Evolutionary conservation across 805 yeast genomes (phyloP), one percentile per base, ranked within the genome.

Genomic region (Nematodospora valgi): DNA sequence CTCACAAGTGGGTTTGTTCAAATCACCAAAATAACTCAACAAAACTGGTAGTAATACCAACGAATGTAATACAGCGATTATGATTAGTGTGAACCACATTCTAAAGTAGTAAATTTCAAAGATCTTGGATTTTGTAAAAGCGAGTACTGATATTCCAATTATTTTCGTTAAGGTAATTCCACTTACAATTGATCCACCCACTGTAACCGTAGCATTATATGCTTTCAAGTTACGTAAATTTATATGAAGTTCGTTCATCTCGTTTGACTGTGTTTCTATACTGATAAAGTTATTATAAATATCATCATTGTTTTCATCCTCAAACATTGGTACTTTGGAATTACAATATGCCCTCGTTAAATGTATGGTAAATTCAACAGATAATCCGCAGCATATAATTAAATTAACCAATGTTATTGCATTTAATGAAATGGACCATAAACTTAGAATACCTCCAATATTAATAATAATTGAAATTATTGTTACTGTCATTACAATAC

Each of bases 281-380:
- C 17, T 31, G 48, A 52, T 41, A 39, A 51, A 49, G 8, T 43
- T 38, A 30, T 37, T 35, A 37, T 40, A 45, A 23, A 45, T 32
- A 23, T 34, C 41, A 9, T 40, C 51, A 17, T 42, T 44, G 10
- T 34, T 35, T 32, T 42, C 47, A n/a, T 35, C 43, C 1, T 34
- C 35, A 28, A 36, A 43, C 26, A 38, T 41, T 54, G 34, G 44
- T 45, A 20, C 58, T 57, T 70, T 69, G 9, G 69, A 59, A 21
- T 67, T 64, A 18, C 83, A 73, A 56, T 79, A 91, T 2, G 93
- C 87, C 38, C 93, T 68, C 1, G 87, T 83, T 36, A 93, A 72
- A 57, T 91, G 98, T 22, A 84, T 76, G 40, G 96, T 87, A 54
- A 91, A 93, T 58, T 93, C 98, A 23, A 93, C 96, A 2, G 93